These are phyloP conservation scores for Phytophthora sp. DNA, from an alignment of 352 stramenopile species.

Conservation along the genomic window DNA sequence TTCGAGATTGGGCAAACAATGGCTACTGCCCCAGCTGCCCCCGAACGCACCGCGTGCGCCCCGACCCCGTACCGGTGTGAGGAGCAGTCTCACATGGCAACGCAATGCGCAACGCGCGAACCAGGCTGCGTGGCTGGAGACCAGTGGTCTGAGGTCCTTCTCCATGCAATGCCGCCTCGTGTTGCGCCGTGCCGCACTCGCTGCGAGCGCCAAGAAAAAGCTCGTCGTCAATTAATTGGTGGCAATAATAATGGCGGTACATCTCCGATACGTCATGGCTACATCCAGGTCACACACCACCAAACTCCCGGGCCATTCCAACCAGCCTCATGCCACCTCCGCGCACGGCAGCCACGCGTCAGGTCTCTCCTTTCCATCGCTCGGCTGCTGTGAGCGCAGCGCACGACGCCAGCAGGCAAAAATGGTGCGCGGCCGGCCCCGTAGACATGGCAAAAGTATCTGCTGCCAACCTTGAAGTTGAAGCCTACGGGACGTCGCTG, in stretches of 20 bases:
- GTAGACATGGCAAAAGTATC: conserved; percentile 8
- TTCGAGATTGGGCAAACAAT: conserved; percentile 29
- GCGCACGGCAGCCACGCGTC: too few relatives aligned
- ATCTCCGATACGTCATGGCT: conserved; percentile 6
- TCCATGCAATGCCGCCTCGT: neutral
- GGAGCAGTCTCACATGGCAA: conserved; percentile 13
- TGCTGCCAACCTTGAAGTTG: conserved; percentile 29
- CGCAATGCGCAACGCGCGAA: conserved; percentile 14
- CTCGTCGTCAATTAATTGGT: too few relatives aligned
- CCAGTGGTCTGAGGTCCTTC: neutral
- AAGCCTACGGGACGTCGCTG: conserved; percentile 11
- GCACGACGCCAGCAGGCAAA: neutral
- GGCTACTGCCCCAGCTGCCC: neutral
- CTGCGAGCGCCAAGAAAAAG: too few relatives aligned
- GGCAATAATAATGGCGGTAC: conserved; percentile 13
- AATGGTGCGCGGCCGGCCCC: neutral
- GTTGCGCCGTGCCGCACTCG: too few relatives aligned
- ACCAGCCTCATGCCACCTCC: neutral
- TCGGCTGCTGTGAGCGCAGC: conserved; percentile 5
- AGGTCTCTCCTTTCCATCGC: neutral
- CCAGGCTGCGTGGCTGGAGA: neutral
- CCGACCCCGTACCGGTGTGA: conserved; percentile 10
- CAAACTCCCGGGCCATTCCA: neutral
- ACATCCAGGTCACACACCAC: conserved; percentile 3
- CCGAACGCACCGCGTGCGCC: neutral